These are phyloP conservation scores for Centrapalus pauciflorus DNA, from an alignment of 129 eudicot species.

Conservation along the genomic window DNA sequence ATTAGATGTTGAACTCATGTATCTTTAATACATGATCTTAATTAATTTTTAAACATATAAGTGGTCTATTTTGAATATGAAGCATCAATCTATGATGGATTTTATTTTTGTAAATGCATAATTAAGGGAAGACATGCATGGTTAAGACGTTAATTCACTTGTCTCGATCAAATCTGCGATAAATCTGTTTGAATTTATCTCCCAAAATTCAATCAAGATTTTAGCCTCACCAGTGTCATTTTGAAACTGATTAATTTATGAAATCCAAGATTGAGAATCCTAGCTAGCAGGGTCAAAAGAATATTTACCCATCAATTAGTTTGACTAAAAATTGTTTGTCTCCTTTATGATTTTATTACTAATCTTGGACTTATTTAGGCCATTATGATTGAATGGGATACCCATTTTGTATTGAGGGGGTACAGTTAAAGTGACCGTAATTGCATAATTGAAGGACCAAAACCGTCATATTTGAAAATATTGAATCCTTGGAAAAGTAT, in stretches of 20 bases:
- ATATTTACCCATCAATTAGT: not conserved
- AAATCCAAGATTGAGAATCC: constrained; percentile 9
- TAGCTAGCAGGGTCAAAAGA: not conserved
- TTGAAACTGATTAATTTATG: not conserved
- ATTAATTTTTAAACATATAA: not conserved
- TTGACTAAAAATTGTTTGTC: constrained; percentile 5
- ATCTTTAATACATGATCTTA: constrained; percentile 9
- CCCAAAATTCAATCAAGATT: not conserved
- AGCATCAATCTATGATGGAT: not conserved
- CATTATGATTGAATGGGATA: not conserved
- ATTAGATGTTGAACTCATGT: constrained; percentile 7
- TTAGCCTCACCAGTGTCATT: not conserved
- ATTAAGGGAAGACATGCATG: not conserved
- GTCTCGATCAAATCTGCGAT: not conserved
- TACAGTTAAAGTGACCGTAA: not conserved
- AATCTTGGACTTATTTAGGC: not conserved
- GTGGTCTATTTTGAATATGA: not conserved
- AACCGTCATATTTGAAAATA: not conserved
- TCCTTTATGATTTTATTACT: not conserved
- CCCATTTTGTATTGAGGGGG: not conserved
- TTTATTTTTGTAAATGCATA: not conserved
- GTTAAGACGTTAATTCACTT: too few species aligned
- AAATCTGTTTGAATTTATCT: not conserved
- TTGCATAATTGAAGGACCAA: not conserved
- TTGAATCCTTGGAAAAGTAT: too few species aligned